These are phyloP conservation scores for Lathyrus sativus DNA, from an alignment of 306 rosid genomes.

Conservation along the genomic window DNA sequence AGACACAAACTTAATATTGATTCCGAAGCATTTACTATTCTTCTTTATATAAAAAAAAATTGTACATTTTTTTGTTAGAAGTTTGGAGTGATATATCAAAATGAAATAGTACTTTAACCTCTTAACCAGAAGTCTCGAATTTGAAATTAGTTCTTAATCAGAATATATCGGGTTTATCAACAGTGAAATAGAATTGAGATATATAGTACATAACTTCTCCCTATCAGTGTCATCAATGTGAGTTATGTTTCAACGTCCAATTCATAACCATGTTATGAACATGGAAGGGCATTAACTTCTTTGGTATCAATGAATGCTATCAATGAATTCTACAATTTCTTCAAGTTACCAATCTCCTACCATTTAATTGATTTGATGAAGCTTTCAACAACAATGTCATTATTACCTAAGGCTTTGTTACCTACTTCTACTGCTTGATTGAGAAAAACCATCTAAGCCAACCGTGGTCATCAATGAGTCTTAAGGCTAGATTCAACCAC, in stretches of 20 bases:
- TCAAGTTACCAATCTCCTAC: not conserved
- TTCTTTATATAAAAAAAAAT: not conserved
- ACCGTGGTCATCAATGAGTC: not conserved
- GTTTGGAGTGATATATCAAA: not conserved
- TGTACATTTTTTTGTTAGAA: not conserved
- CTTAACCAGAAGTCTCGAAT: too few relatives aligned
- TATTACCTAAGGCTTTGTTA: constrained; percentile 4
- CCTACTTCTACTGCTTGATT: not conserved
- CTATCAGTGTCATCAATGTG: not conserved
- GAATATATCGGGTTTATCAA: too few relatives aligned
- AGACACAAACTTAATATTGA: not conserved
- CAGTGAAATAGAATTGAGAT: not conserved
- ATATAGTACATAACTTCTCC: not conserved
- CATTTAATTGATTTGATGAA: not conserved
- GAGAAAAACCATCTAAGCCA: not conserved
- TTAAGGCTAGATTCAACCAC: not conserved
- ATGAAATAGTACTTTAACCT: not conserved
- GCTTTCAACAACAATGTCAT: not conserved
- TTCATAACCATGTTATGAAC: not conserved
- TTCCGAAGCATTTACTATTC: not conserved
- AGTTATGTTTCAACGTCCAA: not conserved
- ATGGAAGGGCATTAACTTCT: not conserved
- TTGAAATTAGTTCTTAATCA: too few relatives aligned
- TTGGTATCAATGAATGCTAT: not conserved
- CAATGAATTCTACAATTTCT: constrained; percentile 1